These are phyloP conservation scores for Hypoxylon sp. DNA, from an alignment of 2,329 filamentous ascomycete genomes.

Conservation along the genomic window DNA sequence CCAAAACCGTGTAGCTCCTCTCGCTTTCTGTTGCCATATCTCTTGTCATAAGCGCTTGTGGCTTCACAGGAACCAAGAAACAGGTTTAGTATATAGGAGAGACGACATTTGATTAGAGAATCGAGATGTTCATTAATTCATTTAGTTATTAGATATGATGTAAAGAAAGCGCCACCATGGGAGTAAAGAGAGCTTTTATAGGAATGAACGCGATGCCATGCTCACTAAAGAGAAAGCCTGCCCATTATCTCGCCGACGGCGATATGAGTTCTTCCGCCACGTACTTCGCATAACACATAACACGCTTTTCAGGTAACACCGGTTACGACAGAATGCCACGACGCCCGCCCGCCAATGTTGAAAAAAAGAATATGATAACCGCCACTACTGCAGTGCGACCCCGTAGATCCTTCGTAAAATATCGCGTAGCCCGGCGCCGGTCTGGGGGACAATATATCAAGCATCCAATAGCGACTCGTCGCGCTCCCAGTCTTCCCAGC, in stretches of 20 bases:
- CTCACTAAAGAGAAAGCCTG: constrained; percentile 6
- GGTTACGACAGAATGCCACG: constrained; percentile 33
- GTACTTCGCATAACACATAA: constrained; percentile 27
- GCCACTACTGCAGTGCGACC: constrained; percentile 43
- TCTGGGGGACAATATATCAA: constrained; percentile 24
- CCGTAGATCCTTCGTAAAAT: constrained; percentile 29
- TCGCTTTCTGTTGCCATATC: background rate
- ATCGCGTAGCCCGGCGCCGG: constrained; percentile 1
- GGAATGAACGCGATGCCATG: constrained; percentile 11
- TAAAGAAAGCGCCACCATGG: background rate
- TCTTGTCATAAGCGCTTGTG: background rate
- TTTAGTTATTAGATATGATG: background rate
- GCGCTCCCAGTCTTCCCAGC: constrained; percentile 67
- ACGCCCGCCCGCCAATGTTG: constrained; percentile 35
- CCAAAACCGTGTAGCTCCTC: background rate
- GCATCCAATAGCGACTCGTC: constrained; percentile 50
- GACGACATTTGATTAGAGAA: background rate
- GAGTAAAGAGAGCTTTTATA: background rate
- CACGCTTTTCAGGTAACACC: constrained; percentile 22
- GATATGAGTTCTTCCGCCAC: constrained; percentile 8
- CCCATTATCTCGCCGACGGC: constrained; percentile 3
- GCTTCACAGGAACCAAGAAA: background rate
- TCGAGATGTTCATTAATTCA: background rate
- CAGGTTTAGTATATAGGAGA: background rate
- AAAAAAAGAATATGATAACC: constrained; percentile 35